Conservation (phyloP, 2,329 filamentous ascomycete species). For the Clarireedia homoeocarpa region DNA sequence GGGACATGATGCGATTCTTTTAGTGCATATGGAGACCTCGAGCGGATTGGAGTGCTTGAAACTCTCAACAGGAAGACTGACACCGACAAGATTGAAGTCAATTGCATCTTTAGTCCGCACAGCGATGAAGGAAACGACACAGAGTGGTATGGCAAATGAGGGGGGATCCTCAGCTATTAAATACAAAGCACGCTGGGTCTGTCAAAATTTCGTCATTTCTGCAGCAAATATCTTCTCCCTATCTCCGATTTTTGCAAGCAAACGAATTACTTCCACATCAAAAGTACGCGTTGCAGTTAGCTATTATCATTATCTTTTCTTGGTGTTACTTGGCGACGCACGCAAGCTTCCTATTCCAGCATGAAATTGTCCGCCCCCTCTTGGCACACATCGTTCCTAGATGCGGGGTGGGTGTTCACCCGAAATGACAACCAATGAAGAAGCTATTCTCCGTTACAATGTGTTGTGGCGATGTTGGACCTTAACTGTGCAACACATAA, state of each 20-base stretch:
- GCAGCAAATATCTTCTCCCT: too few relatives aligned
- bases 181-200: neutral
- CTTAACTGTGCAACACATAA: neutral
- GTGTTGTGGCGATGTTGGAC: neutral
- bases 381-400: neutral
- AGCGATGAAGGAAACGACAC: neutral
- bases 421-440: neutral
- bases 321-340: neutral
- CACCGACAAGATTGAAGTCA: neutral
- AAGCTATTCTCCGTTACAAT: neutral
- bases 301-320: neutral
- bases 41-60: conserved; percentile 25
- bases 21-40: conserved; percentile 9
- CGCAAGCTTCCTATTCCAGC: neutral
- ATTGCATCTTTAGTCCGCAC: neutral
- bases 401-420: neutral
- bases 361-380: neutral
- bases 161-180: neutral
- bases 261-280: too few relatives aligned
- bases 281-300: neutral
- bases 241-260: too few relatives aligned
- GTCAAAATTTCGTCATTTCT: too few relatives aligned
- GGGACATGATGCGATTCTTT: neutral
- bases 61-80: neutral
- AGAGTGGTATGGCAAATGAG: neutral